Conservation (phyloP, 2,329 filamentous ascomycete species). For the Hortaea werneckii region DNA sequence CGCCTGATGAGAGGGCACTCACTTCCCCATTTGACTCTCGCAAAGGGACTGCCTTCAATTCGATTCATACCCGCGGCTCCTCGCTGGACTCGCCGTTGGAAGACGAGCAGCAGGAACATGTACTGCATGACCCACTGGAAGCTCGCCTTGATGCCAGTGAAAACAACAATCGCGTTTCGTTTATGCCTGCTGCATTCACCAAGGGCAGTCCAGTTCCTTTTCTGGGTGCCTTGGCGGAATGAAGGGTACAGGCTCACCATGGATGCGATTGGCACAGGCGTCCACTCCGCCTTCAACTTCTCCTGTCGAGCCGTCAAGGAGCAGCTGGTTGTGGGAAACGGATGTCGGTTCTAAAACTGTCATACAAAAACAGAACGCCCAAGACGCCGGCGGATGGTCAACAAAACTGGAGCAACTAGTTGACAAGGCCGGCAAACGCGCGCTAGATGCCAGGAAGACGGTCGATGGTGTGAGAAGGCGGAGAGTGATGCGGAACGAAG, state of each 20-base stretch:
- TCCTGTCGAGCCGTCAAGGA: not conserved
- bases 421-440: constrained; percentile 11
- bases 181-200: constrained; percentile 18
- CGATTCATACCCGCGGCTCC: constrained; percentile 10
- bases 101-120: not conserved
- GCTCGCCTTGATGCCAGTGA: constrained; percentile 18
- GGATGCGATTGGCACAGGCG: constrained; percentile 1
- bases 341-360: not conserved
- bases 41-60: constrained; percentile 8
- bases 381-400: constrained; percentile 1
- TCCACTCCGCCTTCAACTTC: not conserved
- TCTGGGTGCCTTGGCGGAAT: constrained; percentile 8
- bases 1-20: constrained; percentile 11
- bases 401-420: constrained; percentile 11
- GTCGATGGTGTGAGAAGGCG: not conserved
- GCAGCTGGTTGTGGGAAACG: not conserved
- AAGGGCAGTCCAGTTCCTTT: constrained; percentile 16
- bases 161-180: constrained; percentile 14
- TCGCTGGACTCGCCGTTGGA: constrained; percentile 3
- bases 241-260: constrained; percentile 10
- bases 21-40: constrained; percentile 9
- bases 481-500: not conserved
- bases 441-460: constrained; percentile 5
- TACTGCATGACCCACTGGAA: constrained; percentile 17
- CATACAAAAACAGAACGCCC: not conserved